Evolutionary conservation across 106 monocot genomes (phyloP).

Genomic region (Dendrobium huoshanense): DNA sequence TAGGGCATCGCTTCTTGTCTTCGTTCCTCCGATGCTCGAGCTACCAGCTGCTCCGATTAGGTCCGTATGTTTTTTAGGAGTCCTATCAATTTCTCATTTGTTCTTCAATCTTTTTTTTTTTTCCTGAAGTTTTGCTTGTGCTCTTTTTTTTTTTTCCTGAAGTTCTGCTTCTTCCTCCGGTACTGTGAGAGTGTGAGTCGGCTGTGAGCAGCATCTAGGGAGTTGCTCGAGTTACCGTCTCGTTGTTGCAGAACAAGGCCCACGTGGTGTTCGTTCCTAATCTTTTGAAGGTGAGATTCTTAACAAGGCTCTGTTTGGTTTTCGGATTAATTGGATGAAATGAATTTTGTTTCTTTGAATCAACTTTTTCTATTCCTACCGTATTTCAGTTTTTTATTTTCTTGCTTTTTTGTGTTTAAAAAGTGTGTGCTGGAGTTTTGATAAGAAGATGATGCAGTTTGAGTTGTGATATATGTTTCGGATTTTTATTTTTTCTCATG

Average conservation of each 20-base stretch:
- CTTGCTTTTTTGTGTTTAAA: neutral
- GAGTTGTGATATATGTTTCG: neutral
- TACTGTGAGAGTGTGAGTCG: neutral
- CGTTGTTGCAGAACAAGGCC: slow-evolving; percentile 25
- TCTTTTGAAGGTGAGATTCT: slow-evolving; percentile 9
- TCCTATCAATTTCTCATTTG: no score
- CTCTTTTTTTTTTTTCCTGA: no score
- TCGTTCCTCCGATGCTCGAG: no score
- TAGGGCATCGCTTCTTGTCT: no score
- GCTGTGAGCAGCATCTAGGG: slow-evolving; percentile 16
- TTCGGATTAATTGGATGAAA: neutral
- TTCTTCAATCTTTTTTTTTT: no score
- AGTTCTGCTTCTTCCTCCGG: no score
- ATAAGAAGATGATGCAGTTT: neutral
- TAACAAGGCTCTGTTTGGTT: neutral
- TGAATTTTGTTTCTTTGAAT: neutral
- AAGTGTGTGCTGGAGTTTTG: neutral
- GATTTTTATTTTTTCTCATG: neutral
- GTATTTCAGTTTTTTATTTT: neutral
- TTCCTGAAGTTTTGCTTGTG: no score
- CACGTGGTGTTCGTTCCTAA: slow-evolving; percentile 16
- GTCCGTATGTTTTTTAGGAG: no score
- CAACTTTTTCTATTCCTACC: neutral
- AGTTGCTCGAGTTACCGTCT: slow-evolving; percentile 15
- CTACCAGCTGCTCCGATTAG: no score